Percentiles rank a stretch among this genome's conserved stretches.
These are phyloP conservation scores for Anacardium occidentale DNA, from an alignment of 345 rosid genomes.

Conservation along the genomic window DNA sequence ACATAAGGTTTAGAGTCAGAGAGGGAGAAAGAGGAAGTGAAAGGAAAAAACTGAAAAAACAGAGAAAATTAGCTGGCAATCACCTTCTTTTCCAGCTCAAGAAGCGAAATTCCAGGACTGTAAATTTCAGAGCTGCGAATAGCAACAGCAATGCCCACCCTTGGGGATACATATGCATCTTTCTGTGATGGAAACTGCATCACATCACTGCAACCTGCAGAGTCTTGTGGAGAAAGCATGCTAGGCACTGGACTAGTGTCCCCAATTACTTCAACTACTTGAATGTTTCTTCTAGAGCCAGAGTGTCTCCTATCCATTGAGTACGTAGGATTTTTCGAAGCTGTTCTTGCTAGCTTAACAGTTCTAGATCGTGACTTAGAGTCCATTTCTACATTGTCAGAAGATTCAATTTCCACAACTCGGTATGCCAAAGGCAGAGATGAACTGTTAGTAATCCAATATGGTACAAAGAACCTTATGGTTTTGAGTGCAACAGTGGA, in stretches of 20 bases:
- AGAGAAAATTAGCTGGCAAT: not conserved
- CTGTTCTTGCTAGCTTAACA: constrained; percentile 60
- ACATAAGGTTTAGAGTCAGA: not conserved
- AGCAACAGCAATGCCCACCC: constrained; percentile 87
- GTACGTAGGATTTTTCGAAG: constrained; percentile 51
- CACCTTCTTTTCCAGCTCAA: constrained; percentile 97
- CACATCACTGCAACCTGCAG: constrained; percentile 73
- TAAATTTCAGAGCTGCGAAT: constrained; percentile 67
- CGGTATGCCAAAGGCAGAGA: constrained; percentile 72
- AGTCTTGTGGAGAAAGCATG: constrained; percentile 96
- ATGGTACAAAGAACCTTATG: constrained; percentile 89
- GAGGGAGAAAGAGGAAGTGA: constrained; percentile 12
- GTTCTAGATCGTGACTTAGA: constrained; percentile 61
- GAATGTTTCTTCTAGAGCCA: constrained; percentile 53
- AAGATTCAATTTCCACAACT: constrained; percentile 82
- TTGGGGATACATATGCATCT: constrained; percentile 68
- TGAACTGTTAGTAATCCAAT: constrained; percentile 89
- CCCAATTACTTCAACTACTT: constrained; percentile 79
- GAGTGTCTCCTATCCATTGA: constrained; percentile 55
- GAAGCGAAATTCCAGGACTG: constrained; percentile 92
- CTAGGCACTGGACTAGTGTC: constrained; percentile 86
- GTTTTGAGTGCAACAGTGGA: constrained; percentile 79
- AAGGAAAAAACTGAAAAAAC: constrained; percentile 1
- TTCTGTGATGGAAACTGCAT: constrained; percentile 70
- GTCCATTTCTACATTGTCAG: constrained; percentile 62